These are phyloP conservation scores for Tilletia walkeri DNA, from an alignment of 1,284 basidiomycete genomes.

Conservation along the genomic window DNA sequence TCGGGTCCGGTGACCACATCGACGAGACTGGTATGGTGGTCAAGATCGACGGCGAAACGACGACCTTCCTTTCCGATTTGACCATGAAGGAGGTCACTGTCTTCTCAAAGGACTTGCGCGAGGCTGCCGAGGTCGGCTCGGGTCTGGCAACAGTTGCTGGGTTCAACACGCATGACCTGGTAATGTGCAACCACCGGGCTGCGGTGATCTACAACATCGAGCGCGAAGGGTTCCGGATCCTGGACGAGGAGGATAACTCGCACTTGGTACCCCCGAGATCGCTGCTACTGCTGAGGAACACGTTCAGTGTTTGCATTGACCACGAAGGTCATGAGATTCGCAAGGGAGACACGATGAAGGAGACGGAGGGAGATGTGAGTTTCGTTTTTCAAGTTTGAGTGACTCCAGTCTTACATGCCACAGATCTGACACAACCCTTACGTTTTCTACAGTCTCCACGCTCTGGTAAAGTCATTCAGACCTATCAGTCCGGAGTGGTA, in stretches of 20 bases:
- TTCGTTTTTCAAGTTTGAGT: neutral
- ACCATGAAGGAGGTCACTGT: conserved; percentile 93
- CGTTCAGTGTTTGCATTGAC: conserved; percentile 62
- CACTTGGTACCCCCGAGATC: conserved; percentile 10
- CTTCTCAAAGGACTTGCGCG: conserved; percentile 94
- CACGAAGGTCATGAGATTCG: conserved; percentile 74
- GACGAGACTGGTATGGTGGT: conserved; percentile 96
- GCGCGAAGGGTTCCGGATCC: conserved; percentile 86
- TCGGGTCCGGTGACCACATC: conserved; percentile 88
- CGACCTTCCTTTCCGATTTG: conserved; percentile 97
- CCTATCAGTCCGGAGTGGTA: conserved; percentile 88
- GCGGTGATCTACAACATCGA: conserved; percentile 98
- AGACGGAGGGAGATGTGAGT: conserved; percentile 80
- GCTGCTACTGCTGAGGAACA: conserved; percentile 2
- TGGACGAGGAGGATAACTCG: conserved; percentile 78
- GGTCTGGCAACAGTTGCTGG: conserved; percentile 84
- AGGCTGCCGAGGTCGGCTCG: conserved; percentile 91
- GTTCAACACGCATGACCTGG: conserved; percentile 92
- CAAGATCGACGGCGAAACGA: conserved; percentile 64
- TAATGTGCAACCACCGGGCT: conserved; percentile 87
- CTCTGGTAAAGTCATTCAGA: conserved; percentile 90
- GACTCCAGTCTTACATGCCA: neutral
- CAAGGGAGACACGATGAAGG: conserved; percentile 88
- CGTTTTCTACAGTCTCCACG: conserved; percentile 63
- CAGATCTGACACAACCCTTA: conserved; percentile 20